Conservation (phyloP, 768 basidiomycete species). For the Fibroporia radiculosa region DNA sequence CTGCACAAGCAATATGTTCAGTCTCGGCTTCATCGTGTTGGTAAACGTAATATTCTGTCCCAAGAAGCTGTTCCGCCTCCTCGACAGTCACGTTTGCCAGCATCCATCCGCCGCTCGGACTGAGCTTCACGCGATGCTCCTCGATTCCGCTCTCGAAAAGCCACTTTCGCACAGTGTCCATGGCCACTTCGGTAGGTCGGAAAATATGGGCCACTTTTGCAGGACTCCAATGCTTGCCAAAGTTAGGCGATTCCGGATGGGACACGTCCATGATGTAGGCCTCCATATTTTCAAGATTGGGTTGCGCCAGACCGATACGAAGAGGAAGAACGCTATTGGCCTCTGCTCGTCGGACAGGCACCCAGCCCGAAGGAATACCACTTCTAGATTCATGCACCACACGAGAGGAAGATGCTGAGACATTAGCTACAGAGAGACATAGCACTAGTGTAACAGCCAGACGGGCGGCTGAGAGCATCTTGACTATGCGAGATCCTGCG, state of each 20-base stretch:
- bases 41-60: conserved; percentile 51
- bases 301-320: conserved; percentile 41
- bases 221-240: conserved; percentile 43
- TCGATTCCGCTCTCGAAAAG: conserved; percentile 34
- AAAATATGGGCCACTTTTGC: conserved; percentile 38
- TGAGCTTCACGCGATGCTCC: conserved; percentile 29
- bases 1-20: conserved; percentile 50
- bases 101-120: conserved; percentile 38
- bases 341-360: conserved; percentile 27
- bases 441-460: conserved; percentile 1
- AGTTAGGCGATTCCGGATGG: conserved; percentile 41
- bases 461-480: neutral
- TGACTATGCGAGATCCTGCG: neutral
- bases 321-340: conserved; percentile 34
- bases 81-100: conserved; percentile 31
- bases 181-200: conserved; percentile 33
- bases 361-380: conserved; percentile 33
- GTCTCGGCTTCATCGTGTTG: conserved; percentile 19
- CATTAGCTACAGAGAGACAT: neutral
- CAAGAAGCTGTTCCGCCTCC: conserved; percentile 38
- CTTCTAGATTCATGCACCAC: conserved; percentile 13
- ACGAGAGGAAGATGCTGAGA: neutral
- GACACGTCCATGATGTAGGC: conserved; percentile 40
- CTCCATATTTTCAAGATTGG: conserved; percentile 37
- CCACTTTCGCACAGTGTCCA: conserved; percentile 37